These are phyloP conservation scores for Calocybe gambosa DNA, from an alignment of 1,284 basidiomycete species.

Conservation along the genomic window DNA sequence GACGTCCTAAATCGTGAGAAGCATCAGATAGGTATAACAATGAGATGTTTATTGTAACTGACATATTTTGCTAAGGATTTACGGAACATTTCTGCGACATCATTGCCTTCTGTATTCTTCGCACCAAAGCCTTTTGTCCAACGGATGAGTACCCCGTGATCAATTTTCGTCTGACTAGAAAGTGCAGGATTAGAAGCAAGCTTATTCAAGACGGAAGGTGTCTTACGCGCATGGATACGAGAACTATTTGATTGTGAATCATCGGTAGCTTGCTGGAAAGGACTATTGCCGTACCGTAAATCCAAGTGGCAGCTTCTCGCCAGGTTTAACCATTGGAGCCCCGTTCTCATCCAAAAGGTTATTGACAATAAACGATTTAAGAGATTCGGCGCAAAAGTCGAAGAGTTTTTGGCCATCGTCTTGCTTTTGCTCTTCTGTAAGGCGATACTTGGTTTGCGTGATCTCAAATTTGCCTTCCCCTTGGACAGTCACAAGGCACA, in stretches of 20 bases:
- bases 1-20: constrained; percentile 40
- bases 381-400: constrained; percentile 95
- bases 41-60: constrained; percentile 18
- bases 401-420: constrained; percentile 93
- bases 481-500: constrained; percentile 91
- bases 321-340: constrained; percentile 55
- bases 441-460: constrained; percentile 94
- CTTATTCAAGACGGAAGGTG: background rate
- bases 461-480: constrained; percentile 96
- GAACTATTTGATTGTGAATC: constrained; percentile 51
- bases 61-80: constrained; percentile 74
- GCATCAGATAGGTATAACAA: background rate
- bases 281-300: constrained; percentile 68
- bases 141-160: constrained; percentile 91
- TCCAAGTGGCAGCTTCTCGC: constrained; percentile 77
- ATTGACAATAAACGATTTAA: constrained; percentile 85
- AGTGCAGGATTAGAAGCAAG: background rate
- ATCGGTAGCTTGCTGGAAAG: background rate
- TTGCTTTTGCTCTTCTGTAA: constrained; percentile 98
- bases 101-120: constrained; percentile 85
- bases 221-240: constrained; percentile 88
- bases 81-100: constrained; percentile 92
- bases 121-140: constrained; percentile 99
- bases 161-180: constrained; percentile 81
- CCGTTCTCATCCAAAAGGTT: constrained; percentile 59